Evolutionary conservation across 192 early-diverging fungal species (phyloP).

Genomic region (Lobosporangium transversale): DNA sequence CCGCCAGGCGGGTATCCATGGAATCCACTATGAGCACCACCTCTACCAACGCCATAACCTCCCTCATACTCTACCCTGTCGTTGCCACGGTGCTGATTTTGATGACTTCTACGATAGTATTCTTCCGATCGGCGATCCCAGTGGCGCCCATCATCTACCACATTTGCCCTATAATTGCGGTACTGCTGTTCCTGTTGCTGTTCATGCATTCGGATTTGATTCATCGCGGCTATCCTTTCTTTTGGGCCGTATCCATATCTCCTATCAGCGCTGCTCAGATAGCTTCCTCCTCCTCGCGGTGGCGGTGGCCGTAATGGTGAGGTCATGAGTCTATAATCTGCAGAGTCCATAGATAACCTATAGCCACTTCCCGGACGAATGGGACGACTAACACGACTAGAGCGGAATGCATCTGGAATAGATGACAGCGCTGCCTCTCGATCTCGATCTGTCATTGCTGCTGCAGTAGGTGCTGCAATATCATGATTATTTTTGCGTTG

Average conservation of each 20-base stretch:
- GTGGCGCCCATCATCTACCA: conserved; percentile 28
- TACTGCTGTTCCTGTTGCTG: background rate
- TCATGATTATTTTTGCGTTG: conserved; percentile 34
- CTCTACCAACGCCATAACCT: background rate
- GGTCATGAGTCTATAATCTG: conserved; percentile 15
- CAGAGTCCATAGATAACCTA: conserved; percentile 35
- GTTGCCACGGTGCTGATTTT: background rate
- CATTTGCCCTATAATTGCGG: background rate
- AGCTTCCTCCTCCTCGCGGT: too few relatives aligned
- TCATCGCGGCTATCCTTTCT: conserved; percentile 26
- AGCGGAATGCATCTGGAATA: conserved; percentile 19
- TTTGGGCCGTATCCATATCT: conserved; percentile 12
- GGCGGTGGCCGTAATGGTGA: too few relatives aligned
- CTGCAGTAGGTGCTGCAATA: background rate
- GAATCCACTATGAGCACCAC: background rate
- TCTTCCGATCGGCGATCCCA: conserved; percentile 33
- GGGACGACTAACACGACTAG: background rate
- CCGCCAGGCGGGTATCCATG: conserved; percentile 30
- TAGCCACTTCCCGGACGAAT: too few relatives aligned
- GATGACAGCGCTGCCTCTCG: background rate
- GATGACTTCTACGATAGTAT: conserved; percentile 10
- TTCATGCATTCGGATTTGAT: conserved; percentile 24
- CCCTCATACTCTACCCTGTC: conserved; percentile 8
- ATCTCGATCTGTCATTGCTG: conserved; percentile 6
- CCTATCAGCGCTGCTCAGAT: conserved; percentile 4